phyloP scores from a whole-genome alignment of 2,329 filamentous ascomycete genomes.

The Ascochyta fabae region DNA sequence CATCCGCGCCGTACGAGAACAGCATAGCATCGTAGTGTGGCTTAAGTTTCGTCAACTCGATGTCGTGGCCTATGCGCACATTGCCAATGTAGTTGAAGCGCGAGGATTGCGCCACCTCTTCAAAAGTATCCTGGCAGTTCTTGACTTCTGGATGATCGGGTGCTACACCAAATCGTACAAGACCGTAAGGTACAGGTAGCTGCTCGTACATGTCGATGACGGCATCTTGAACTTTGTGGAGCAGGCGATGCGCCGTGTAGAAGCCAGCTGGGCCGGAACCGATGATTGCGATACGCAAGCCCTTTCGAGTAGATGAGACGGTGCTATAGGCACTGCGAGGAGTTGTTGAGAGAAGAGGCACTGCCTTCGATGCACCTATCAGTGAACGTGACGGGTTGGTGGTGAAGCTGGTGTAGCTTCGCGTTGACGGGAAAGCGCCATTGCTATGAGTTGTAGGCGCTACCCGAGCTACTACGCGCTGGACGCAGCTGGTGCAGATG shows the following conservation, averaged over 20 bases:
- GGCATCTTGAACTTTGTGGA: conserved; percentile 74
- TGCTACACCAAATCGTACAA: conserved; percentile 94
- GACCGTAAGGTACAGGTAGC: conserved; percentile 87
- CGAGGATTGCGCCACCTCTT: conserved; percentile 80
- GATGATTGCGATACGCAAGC: conserved; percentile 83
- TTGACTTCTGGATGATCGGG: conserved; percentile 99
- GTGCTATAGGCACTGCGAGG: conserved; percentile 37
- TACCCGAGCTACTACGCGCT: conserved; percentile 18
- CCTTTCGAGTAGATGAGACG: conserved; percentile 41
- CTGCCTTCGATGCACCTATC: conserved; percentile 7
- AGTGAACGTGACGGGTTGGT: conserved; percentile 14
- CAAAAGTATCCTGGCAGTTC: conserved; percentile 96
- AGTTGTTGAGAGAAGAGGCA: not conserved
- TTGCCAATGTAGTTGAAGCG: conserved; percentile 94
- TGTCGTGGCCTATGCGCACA: conserved; percentile 72
- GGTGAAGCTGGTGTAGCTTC: conserved; percentile 10
- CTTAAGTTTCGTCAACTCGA: conserved; percentile 73
- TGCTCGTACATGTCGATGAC: conserved; percentile 96
- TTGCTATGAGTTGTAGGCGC: not conserved
- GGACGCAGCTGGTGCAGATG: conserved; percentile 39
- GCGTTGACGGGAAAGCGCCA: conserved; percentile 3
- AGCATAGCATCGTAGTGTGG: conserved; percentile 90
- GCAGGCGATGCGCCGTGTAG: conserved; percentile 86
- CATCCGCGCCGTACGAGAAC: conserved; percentile 89
- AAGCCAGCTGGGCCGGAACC: conserved; percentile 96